A percentile compares a stretch with the other conserved stretches of the same genome.
Conservation (phyloP, 1,284 basidiomycete genomes). For the Phellinidium pouzarii region DNA sequence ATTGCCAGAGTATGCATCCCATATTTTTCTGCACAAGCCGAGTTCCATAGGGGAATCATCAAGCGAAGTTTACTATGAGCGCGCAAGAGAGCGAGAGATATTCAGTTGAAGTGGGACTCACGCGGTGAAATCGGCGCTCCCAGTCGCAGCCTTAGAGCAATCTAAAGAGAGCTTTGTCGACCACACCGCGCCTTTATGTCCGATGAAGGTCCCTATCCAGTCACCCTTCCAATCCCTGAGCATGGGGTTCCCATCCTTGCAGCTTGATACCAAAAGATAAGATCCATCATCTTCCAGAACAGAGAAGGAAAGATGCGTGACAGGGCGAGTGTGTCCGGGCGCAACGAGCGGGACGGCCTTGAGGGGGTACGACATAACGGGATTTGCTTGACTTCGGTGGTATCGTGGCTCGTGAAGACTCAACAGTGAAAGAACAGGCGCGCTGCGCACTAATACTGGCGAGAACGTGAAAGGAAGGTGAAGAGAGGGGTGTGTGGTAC, state of each 20-base stretch:
- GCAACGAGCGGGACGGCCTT: slow-evolving; percentile 73
- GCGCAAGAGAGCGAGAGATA: neutral
- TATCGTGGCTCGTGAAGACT: slow-evolving; percentile 15
- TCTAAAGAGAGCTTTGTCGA: slow-evolving; percentile 89
- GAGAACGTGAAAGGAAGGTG: slow-evolving; percentile 4
- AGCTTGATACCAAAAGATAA: slow-evolving; percentile 87
- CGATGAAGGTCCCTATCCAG: slow-evolving; percentile 97
- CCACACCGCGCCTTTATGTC: slow-evolving; percentile 99
- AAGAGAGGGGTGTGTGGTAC: slow-evolving; percentile 6
- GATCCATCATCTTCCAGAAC: slow-evolving; percentile 74
- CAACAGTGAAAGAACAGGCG: slow-evolving; percentile 34
- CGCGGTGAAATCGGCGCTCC: slow-evolving; percentile 97
- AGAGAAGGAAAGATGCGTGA: slow-evolving; percentile 92
- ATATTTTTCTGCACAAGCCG: slow-evolving; percentile 69
- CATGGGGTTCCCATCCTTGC: slow-evolving; percentile 97
- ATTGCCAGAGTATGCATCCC: slow-evolving; percentile 92
- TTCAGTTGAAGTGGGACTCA: slow-evolving; percentile 38
- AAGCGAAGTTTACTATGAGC: neutral
- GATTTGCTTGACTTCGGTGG: slow-evolving; percentile 32
- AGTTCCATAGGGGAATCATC: neutral
- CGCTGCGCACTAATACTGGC: slow-evolving; percentile 45
- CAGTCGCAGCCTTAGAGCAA: slow-evolving; percentile 82
- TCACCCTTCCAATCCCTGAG: slow-evolving; percentile 95
- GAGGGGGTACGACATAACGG: slow-evolving; percentile 27
- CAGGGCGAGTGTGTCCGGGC: slow-evolving; percentile 79